Evolutionary conservation across 805 yeast genomes (phyloP).

Genomic region (Candida piceae): DNA sequence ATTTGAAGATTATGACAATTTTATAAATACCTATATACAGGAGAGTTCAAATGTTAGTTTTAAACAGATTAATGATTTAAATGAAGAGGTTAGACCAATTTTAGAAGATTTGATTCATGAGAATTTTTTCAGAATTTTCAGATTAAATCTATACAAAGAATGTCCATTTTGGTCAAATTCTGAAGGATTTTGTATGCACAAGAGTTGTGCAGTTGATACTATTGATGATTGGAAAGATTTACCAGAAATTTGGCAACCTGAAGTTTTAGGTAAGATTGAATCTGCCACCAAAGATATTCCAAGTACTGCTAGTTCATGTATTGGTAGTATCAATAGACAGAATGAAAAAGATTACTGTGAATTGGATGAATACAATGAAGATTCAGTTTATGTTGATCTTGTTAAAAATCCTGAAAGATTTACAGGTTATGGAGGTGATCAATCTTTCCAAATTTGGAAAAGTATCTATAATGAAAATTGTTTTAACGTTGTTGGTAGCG

Average conservation of each 20-base stretch:
- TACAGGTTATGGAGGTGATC: constrained; percentile 94
- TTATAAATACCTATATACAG: constrained; percentile 17
- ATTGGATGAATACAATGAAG: constrained; percentile 54
- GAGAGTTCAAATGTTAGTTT: constrained; percentile 32
- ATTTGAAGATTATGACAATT: constrained; percentile 20
- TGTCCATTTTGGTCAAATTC: constrained; percentile 85
- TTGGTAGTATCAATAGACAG: too few relatives aligned
- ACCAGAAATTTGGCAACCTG: constrained; percentile 72
- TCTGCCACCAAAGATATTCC: constrained; percentile 22
- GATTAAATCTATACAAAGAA: constrained; percentile 72
- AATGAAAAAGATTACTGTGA: constrained; percentile 59
- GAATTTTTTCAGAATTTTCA: constrained; percentile 84
- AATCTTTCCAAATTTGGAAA: constrained; percentile 88
- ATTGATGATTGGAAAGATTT: constrained; percentile 67
- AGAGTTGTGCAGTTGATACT: constrained; percentile 86
- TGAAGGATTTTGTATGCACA: constrained; percentile 76
- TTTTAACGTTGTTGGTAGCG: constrained; percentile 41
- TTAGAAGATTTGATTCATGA: constrained; percentile 57
- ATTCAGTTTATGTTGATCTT: constrained; percentile 80
- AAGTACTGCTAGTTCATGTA: too few relatives aligned
- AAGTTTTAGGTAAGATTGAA: constrained; percentile 53
- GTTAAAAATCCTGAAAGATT: constrained; percentile 90
- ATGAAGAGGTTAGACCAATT: constrained; percentile 47
- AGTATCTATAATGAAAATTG: constrained; percentile 91
- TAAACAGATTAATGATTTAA: constrained; percentile 46